A percentile compares a stretch with the other conserved stretches of the same genome.
phyloP scores from a whole-genome alignment of 768 basidiomycete species.

The Tylopilus cervinicoccineus region DNA sequence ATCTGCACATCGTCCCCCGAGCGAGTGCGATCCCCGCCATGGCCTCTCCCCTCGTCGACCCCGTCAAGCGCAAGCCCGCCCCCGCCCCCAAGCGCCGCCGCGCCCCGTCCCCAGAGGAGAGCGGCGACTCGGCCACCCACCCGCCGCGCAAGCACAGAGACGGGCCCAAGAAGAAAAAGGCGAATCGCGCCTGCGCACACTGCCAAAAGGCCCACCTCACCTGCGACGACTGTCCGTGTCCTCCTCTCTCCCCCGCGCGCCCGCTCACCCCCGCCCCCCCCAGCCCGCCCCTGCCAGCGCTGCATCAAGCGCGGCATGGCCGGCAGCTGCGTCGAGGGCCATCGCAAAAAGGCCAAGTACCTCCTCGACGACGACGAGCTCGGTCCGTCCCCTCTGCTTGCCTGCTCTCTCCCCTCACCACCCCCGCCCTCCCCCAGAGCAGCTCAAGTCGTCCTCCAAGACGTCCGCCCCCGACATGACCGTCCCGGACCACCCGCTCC shows the following conservation, averaged over 20 bases:
- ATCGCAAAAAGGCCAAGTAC: slow-evolving; percentile 98
- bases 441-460: slow-evolving; percentile 36
- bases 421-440: slow-evolving; percentile 36
- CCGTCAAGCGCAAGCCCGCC: slow-evolving; percentile 6
- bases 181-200: slow-evolving; percentile 88
- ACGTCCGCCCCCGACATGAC: slow-evolving; percentile 24
- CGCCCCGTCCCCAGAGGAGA: slow-evolving; percentile 55
- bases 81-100: slow-evolving; percentile 52
- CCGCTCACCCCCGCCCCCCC: slow-evolving; percentile 12
- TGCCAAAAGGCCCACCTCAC: slow-evolving; percentile 98
- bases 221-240: slow-evolving; percentile 89
- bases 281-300: slow-evolving; percentile 94
- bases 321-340: slow-evolving; percentile 86
- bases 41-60: neutral
- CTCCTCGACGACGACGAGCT: slow-evolving; percentile 92
- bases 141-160: slow-evolving; percentile 57
- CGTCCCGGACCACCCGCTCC: slow-evolving; percentile 26
- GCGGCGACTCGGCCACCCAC: slow-evolving; percentile 43
- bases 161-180: slow-evolving; percentile 92
- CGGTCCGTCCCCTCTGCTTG: slow-evolving; percentile 43
- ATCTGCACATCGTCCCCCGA: too few species aligned
- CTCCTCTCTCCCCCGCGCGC: slow-evolving; percentile 2
- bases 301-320: slow-evolving; percentile 93
- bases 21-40: neutral
- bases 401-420: slow-evolving; percentile 16